A percentile compares a stretch with the other conserved stretches of the same genome.
Evolutionary conservation across 2,329 filamentous ascomycete species (phyloP).

Genomic region (Shiraia sp.): DNA sequence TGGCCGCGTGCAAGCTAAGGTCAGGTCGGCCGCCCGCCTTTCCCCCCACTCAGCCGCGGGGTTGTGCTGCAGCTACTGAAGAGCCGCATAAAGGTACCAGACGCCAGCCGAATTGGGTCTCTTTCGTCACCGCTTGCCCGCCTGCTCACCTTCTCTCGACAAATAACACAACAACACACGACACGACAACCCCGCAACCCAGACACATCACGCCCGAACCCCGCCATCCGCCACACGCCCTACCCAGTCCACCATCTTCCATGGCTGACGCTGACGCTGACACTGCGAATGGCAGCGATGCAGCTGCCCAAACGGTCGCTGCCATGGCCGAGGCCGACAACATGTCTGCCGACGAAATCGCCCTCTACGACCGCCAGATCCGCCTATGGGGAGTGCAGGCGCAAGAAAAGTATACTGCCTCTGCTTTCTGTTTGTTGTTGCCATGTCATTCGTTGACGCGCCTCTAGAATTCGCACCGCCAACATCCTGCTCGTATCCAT

Average conservation of each 20-base stretch:
- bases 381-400: constrained; percentile 95
- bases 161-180: no score
- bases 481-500: constrained; percentile 89
- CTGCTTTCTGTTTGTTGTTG: not conserved
- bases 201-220: no score
- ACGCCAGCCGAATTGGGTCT: no score
- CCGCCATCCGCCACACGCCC: no score
- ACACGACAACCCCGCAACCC: no score
- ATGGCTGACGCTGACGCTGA: constrained; percentile 29
- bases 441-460: constrained; percentile 5
- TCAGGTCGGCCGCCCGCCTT: no score
- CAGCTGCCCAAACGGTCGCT: constrained; percentile 42
- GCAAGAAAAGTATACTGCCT: constrained; percentile 68
- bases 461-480: constrained; percentile 76
- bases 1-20: no score
- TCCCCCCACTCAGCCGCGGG: no score
- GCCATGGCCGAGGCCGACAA: constrained; percentile 46
- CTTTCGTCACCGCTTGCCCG: no score
- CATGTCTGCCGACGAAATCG: constrained; percentile 77
- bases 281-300: constrained; percentile 34
- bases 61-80: no score
- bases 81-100: no score
- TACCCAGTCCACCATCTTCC: constrained; percentile 6
- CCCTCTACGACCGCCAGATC: constrained; percentile 95
- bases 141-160: no score